These are phyloP conservation scores for Smithsoniella earleae DNA, from an alignment of 163 green algal genomes.

Conservation along the genomic window DNA sequence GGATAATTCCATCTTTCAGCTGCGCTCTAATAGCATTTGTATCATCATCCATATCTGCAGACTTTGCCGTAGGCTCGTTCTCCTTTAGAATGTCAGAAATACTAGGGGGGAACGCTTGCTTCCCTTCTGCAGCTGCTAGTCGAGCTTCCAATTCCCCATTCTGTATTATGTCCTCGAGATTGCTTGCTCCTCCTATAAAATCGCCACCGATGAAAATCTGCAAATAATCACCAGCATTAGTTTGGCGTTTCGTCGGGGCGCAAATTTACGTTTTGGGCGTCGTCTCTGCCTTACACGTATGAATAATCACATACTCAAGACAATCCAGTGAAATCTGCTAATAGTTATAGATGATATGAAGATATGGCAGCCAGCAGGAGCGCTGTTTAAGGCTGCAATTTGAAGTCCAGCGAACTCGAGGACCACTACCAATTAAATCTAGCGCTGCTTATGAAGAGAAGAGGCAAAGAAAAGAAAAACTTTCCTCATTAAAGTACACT, in stretches of 20 bases:
- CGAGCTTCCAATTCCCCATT: conserved; percentile 38
- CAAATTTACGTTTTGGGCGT: too few relatives aligned
- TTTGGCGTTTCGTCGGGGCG: too few relatives aligned
- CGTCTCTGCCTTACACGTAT: neutral
- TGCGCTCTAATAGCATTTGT: neutral
- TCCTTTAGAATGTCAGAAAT: conserved; percentile 33
- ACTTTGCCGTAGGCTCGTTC: conserved; percentile 30
- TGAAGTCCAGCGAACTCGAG: too few relatives aligned
- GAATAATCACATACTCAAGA: neutral
- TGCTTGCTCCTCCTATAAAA: conserved; percentile 58
- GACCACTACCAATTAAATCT: too few relatives aligned
- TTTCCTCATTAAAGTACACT: too few relatives aligned
- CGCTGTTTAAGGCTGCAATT: too few relatives aligned
- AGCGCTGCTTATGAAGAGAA: too few relatives aligned
- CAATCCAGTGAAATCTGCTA: too few relatives aligned
- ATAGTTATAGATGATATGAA: too few relatives aligned
- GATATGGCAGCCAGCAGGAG: too few relatives aligned
- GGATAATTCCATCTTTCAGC: neutral
- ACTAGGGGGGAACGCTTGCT: conserved; percentile 7
- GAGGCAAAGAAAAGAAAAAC: too few relatives aligned
- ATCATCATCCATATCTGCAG: neutral
- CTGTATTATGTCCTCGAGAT: conserved; percentile 37
- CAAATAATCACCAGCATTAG: neutral
- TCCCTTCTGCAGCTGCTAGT: conserved; percentile 31
- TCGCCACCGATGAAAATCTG: conserved; percentile 64